Evolutionary conservation across 352 stramenopile genomes (phyloP), one percentile per base, ranked within the genome.

Genomic region (Elongisporangium anandrum): DNA sequence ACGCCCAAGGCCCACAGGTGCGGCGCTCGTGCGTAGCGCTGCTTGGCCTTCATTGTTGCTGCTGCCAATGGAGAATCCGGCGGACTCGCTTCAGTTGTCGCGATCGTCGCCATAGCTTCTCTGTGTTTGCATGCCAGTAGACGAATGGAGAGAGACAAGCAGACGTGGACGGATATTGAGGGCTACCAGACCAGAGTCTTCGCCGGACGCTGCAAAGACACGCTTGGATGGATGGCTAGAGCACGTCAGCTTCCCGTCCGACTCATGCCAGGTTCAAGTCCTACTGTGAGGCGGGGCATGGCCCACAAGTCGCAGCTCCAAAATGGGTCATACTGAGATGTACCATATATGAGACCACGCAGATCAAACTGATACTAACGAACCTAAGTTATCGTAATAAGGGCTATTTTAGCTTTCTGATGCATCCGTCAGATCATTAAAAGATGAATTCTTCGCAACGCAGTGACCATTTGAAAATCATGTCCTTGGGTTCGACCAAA

Each of bases 1-100:
- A 90, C 75, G 21, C 75, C 80, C 17, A 91, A 61, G 16, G 81
- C 79, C 79, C 81, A 91, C 39, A 91, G 66, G 23, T 89, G 81
- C 52, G 79, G 79, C 4, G 61, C 73, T 63, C 68, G 73, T 23
- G 81, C 81, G 60, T 86, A 89, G 59, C 81, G 81, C 51, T 88
- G 75, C 34, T 45, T 45, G 34, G 34, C 34, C 34, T 45, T 45
- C 10, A 17, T 17, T 12, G 34, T 12, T 17, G 34, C 13, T 45
- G 10, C 34, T 12, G 10, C 34, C 34, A 45, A 12, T 45, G 34
- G 34, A 12, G 34, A 45, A 17, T 45, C 34, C 34, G 34, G 34
- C 10, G 34, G 34, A 12, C 34, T 45, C 34, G 34, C 34, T 45
- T 45, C 34, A 17, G 34, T 45, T 45, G 10, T 45, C 34, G 34